Base-by-base conservation (phyloP, 163 green algal species). In the Scenedesmus sp. region DNA sequence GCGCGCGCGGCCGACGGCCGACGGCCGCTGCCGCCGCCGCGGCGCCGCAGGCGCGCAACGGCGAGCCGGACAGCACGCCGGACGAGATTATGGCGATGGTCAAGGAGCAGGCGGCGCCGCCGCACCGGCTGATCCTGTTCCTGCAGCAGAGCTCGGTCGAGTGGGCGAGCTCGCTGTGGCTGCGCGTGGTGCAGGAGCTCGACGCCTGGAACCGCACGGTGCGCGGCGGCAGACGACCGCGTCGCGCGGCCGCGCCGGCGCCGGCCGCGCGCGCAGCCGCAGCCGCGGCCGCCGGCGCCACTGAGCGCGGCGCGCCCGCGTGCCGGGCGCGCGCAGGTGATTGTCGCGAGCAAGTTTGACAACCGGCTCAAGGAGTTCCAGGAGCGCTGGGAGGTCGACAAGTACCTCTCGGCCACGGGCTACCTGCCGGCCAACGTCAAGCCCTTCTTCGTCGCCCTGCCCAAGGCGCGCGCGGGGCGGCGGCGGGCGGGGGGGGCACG, bases 391-490 rank as follows among this genome's bases (percentile, higher is more conserved):
- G 95, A 98, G 87, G 87, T 97, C 29, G 91, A 95, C 79, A 94
- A 93, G 48, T 98, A 98, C 78, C 84, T 98, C 22, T 88, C 80
- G 28, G 95, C 95, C 15, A 92, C 86, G 1, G 95, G 95, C 7
- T 98, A 97, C 80, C 88, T 98, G 58, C 90, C 91, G 14, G 63
- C 87, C 17, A 92, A 91, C 11, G 91, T 96, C 11, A 91, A 91
- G 77, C 95, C 94, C 31, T 98, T 98, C 82, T 98, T 98, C 73
- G 91, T 98, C 29, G 95, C 95, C 3, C 87, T 98, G 73, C 95
- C 95, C 14, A 98, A 98, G 88, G 92, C 92, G 53, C 34, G 67
- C n/a, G 53, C n/a, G 60, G 6, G 6, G 28, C 29, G 9, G 29
- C 60, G n/a, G n/a, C n/a, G n/a, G n/a, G n/a, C n/a, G n/a, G n/a